Evolutionary conservation across 2,329 filamentous ascomycete species (phyloP), one percentile per base, ranked within the genome.

Genomic region (Cladophialophora carrionii): DNA sequence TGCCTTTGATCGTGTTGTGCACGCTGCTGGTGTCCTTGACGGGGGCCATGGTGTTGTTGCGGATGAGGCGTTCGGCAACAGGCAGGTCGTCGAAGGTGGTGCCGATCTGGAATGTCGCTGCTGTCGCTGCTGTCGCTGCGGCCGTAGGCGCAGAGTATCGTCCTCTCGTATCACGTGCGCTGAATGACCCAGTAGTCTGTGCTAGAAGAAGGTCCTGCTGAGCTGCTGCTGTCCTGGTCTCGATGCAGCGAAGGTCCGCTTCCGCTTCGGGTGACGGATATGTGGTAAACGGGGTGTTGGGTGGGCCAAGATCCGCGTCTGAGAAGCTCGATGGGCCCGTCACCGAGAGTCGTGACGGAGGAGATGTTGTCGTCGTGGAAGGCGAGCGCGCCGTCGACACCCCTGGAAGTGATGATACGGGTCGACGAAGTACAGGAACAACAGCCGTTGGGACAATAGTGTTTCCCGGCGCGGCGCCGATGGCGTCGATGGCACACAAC

Each of bases 1-100:
- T 82, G 53, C 83, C 81, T 76, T 86, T 87, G 56, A 72, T 67
- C 3, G 57, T 65, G 22, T 52, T 59, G 46, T 68, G 66, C n/a
- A 71, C 69, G 48, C 57, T 67, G 57, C 57, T 69, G 20, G 63
- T 64, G 32, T 72, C 70, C 54, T 67, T 70, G 52, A 71, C 67
- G 2, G 68, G 69, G 8, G 64, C 70, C 70, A 71, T 71, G 7
- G 17, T 61, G 52, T 14, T 34, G 41, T 32, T 37, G 26, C 61
- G 46, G 17, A 58, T n/a, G 5, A 56, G 24, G 20, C 29, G 37
- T 17, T 41, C 43, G 9, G 53, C 24, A 2, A 37, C 32, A 43
- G 31, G 57, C 3, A 37, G n/a, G 22, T 60, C 57, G 20, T 60
- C 57, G 37, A 52, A 60, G 29, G 61, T 61, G 34, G 51, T 43